phyloP scores from a whole-genome alignment of 1,284 basidiomycete species.

The Leccinum subspadiceum region DNA sequence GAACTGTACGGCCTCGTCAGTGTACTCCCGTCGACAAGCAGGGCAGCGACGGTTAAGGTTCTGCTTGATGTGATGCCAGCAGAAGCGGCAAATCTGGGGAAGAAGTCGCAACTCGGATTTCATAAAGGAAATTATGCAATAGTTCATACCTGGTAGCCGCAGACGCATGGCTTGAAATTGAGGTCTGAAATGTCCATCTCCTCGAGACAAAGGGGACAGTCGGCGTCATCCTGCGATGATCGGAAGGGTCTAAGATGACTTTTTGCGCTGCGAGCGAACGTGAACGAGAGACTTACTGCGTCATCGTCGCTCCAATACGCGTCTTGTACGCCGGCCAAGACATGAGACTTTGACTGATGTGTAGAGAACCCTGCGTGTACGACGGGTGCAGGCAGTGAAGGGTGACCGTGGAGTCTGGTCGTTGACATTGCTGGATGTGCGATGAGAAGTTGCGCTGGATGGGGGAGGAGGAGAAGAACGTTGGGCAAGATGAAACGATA shows the following conservation, averaged over 20 bases:
- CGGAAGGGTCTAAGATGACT: slow-evolving; percentile 16
- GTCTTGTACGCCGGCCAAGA: slow-evolving; percentile 89
- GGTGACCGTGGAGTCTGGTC: slow-evolving; percentile 47
- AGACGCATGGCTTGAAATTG: slow-evolving; percentile 99
- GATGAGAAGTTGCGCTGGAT: slow-evolving; percentile 10
- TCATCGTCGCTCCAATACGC: slow-evolving; percentile 99
- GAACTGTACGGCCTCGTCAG: slow-evolving; percentile 92
- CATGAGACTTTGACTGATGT: slow-evolving; percentile 78
- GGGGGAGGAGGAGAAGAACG: slow-evolving; percentile 11
- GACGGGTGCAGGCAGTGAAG: slow-evolving; percentile 69
- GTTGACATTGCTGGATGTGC: slow-evolving; percentile 40
- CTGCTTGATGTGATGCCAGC: slow-evolving; percentile 98
- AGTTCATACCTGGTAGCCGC: slow-evolving; percentile 87
- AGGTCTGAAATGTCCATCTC: slow-evolving; percentile 99
- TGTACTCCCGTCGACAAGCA: slow-evolving; percentile 93
- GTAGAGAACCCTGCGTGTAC: slow-evolving; percentile 66
- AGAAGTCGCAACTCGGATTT: slow-evolving; percentile 16
- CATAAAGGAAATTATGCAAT: slow-evolving; percentile 16
- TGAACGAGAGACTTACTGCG: slow-evolving; percentile 43
- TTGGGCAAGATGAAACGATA: slow-evolving; percentile 18
- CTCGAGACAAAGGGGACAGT: slow-evolving; percentile 97
- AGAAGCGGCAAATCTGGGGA: slow-evolving; percentile 94
- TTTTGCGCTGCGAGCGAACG: slow-evolving; percentile 4
- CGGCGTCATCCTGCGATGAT: slow-evolving; percentile 82
- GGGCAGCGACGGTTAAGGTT: slow-evolving; percentile 97